Evolutionary conservation across 2,329 filamentous ascomycete genomes (phyloP), one percentile per base, ranked within the genome.

Genomic region (Xylariaceae sp.): DNA sequence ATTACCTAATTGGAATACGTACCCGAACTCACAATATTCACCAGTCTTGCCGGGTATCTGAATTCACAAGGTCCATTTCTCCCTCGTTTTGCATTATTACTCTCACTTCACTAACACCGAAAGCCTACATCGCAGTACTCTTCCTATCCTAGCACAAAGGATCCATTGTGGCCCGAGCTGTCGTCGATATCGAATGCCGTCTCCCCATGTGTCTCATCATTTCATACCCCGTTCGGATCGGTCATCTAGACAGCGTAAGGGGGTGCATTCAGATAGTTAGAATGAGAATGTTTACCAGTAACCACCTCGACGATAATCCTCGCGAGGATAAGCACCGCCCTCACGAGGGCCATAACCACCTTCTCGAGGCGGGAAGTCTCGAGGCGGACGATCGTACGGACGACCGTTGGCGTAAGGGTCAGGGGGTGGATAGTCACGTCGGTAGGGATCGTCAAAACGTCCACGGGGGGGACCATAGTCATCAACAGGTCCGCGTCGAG

Each of bases 381-480:
- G 72, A 1, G 78, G 78, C 44, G 80, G 79, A 15, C 82, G 80
- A 57, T 85, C 82, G 64, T 86, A 86, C 2, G 82, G 79, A 49
- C 82, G 78, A 50, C 80, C 81, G 64, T 82, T 83, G 66, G 75
- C 77, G 67, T 88, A 88, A 52, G 83, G 82, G 60, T 87, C 84
- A 17, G 72, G 80, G 53, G 85, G 83, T 64, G 86, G 82, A 37
- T 88, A 82, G 70, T 88, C 83, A 65, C 86, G 79, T 66, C 85
- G 82, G 76, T 93, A 94, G 35, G 88, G 87, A 68, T 94, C 90
- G 60, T 92, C 88, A 69, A 89, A 89, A 60, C 88, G 79, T 65
- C 82, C 80, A 63, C 88, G 83, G 64, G 86, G 85, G 57, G 86
- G 85, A 67, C 77, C 77, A 61, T 96, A 94, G 70, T 96, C 92